Percentiles rank a stretch among this genome's conserved stretches.
Conservation (phyloP, 345 rosid genomes). For the sweet orange (Citrus sinensis) region DVS_A1.0 CM039164.1:16420001-16420500, state of each 20-base stretch:
- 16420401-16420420: no score
- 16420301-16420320: not conserved
- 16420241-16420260: slow-evolving; percentile 31
- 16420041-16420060: not conserved
- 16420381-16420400: no score
- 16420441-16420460: no score
- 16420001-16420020: not conserved
- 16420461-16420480: no score
- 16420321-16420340: not conserved
- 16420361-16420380: no score
- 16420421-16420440: no score
- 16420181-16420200: slow-evolving; percentile 20
- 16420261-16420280: slow-evolving; percentile 19
- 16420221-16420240: slow-evolving; percentile 15
- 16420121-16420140: no score
- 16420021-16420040: not conserved
- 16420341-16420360: no score
- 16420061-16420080: slow-evolving; percentile 5
- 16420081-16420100: not conserved
- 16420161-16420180: slow-evolving; percentile 19
- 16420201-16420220: slow-evolving; percentile 23
- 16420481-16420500: no score
- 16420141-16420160: not conserved
- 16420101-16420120: no score
- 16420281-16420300: not conserved